A percentile compares a stretch with the other conserved stretches of the same genome.
These are phyloP conservation scores for Angophora floribunda DNA, from an alignment of 345 rosid genomes.

Conservation along the genomic window DNA sequence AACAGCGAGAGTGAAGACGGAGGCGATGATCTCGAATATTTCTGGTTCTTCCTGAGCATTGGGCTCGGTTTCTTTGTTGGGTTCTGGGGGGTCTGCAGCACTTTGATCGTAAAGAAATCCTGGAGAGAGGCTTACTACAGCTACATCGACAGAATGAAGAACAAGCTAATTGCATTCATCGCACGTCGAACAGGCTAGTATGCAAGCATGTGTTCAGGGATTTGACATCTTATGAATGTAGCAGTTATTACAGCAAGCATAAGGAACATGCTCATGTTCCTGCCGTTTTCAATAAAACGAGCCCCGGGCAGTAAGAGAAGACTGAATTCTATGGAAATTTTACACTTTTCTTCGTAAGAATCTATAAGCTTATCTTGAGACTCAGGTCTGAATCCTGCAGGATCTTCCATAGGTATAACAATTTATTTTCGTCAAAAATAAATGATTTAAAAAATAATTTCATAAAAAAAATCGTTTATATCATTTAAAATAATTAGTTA, in stretches of 20 bases:
- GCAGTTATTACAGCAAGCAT: neutral
- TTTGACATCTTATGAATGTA: neutral
- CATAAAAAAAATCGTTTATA: fast-evolving
- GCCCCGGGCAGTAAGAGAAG: neutral
- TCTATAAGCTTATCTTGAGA: neutral
- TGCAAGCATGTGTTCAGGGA: neutral
- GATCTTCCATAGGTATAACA: fast-evolving
- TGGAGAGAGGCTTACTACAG: neutral
- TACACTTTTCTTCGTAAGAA: neutral
- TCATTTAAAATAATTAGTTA: fast-evolving
- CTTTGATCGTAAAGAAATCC: neutral
- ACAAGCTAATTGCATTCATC: neutral
- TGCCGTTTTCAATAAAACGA: neutral
- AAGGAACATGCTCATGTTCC: neutral
- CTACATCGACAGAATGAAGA: neutral
- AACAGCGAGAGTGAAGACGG: neutral
- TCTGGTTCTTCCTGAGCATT: neutral
- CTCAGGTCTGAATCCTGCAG: fast-evolving
- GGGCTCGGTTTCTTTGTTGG: neutral
- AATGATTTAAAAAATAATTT: too few relatives aligned
- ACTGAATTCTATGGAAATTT: neutral
- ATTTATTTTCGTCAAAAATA: fast-evolving
- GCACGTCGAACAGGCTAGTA: neutral
- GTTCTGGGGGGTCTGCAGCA: neutral
- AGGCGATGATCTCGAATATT: neutral